Evolutionary conservation across 345 rosid species (phyloP).

Genomic region (Geranium brycei): DNA sequence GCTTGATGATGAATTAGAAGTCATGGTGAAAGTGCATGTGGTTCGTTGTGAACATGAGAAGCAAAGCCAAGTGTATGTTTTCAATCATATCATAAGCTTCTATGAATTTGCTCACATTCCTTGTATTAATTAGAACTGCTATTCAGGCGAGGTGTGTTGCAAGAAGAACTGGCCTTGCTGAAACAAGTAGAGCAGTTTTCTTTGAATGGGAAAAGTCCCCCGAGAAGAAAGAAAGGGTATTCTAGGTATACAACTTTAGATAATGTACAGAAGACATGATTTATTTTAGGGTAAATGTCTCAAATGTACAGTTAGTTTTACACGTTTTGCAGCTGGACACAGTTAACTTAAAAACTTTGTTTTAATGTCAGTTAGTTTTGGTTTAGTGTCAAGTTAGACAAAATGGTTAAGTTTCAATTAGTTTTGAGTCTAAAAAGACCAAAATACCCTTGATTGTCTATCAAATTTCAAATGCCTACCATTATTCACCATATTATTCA

Average conservation of each 20-base stretch:
- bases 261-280: not conserved
- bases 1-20: constrained; percentile 76
- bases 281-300: not conserved
- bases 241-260: constrained; percentile 28
- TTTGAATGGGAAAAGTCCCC: constrained; percentile 36
- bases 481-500: too few species aligned
- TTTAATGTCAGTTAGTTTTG: too few species aligned
- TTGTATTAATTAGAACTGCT: not conserved
- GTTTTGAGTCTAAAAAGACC: too few species aligned
- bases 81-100: not conserved
- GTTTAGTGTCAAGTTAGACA: too few species aligned
- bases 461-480: too few species aligned
- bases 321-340: too few species aligned
- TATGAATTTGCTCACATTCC: not conserved
- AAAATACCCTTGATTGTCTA: too few species aligned
- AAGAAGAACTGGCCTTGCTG: constrained; percentile 49
- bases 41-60: constrained; percentile 57
- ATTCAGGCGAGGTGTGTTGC: constrained; percentile 44
- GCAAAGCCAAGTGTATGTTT: constrained; percentile 66
- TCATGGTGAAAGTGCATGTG: constrained; percentile 56
- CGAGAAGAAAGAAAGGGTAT: constrained; percentile 37
- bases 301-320: too few species aligned
- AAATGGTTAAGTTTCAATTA: too few species aligned
- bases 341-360: too few species aligned
- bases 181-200: constrained; percentile 44